Evolutionary conservation across 305 asterid species (phyloP), one percentile per base, ranked within the genome.

Genomic region (Lippia alba): DNA sequence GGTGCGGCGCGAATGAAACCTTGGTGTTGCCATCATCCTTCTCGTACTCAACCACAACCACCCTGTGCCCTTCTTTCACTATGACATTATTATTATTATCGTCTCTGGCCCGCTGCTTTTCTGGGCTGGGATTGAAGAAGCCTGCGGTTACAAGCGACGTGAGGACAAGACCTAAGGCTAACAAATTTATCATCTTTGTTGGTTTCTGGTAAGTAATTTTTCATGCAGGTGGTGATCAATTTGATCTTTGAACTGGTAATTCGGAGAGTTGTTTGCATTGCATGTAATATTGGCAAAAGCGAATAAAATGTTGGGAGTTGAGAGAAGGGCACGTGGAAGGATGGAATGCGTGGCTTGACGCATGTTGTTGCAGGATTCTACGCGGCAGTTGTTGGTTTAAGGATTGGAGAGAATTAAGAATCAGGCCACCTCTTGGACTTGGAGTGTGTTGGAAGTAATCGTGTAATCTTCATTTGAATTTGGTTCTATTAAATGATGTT

Each of bases 91-190:
- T n/a, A n/a, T n/a, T n/a, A n/a, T n/a, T n/a, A 24, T 24, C 30
- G 0, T 83, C 81, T 14, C 30, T 66, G 12, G 71, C 4, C 15
- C 30, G 60, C n/a, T 63, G 76, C 18, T 75, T 72, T 15, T 78
- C 75, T 8, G 81, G 83, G 75, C 18, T 67, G 0, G 91, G 86
- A 18, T 74, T 72, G 71, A 82, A 76, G 18, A 86, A 66, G n/a
- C 84, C 83, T 12, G 91, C 84, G 0, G 89, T 80, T 5, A 80
- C 67, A n/a, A 84, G 83, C 1, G 91, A 78, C 3, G 91, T 80
- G 4, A 84, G 19, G 11, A 86, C 78, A 3, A 86, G 84, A 53
- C 84, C 79, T 56, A 86, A 58, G 7, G 87, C 91, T 8, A 84
- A 57, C 61, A 66, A 36, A 34, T 86, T 84, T 84, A 86, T 84